Evolutionary conservation across 2,329 filamentous ascomycete species (phyloP).

Genomic region (Talaromyces albobiverticillius): DNA sequence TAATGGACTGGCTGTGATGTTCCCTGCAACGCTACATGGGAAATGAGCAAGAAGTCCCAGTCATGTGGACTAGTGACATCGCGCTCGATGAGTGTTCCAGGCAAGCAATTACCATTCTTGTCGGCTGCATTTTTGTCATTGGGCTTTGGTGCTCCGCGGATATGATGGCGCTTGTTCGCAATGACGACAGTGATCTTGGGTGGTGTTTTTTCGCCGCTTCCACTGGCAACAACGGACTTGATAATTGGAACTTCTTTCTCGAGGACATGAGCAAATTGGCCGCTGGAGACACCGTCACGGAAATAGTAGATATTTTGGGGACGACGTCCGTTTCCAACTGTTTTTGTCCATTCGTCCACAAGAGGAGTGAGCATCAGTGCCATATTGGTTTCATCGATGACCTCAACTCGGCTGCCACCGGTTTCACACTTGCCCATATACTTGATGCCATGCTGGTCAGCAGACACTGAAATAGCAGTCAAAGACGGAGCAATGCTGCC

Average conservation of each 20-base stretch:
- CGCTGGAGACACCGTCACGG: conserved; percentile 87
- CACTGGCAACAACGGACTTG: conserved; percentile 55
- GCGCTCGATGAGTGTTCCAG: conserved; percentile 81
- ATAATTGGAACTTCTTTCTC: conserved; percentile 73
- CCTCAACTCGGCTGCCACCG: conserved; percentile 79
- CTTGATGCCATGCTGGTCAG: conserved; percentile 66
- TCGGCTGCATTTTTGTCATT: conserved; percentile 56
- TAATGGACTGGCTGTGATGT: conserved; percentile 93
- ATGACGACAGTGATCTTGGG: conserved; percentile 82
- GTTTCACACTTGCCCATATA: conserved; percentile 79
- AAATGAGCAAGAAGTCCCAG: conserved; percentile 77
- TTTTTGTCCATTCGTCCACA: conserved; percentile 61
- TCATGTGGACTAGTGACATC: conserved; percentile 90
- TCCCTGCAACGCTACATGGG: conserved; percentile 82
- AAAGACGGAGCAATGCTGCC: conserved; percentile 69
- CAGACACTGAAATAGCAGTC: conserved; percentile 81
- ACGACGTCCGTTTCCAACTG: conserved; percentile 50
- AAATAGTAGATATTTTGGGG: conserved; percentile 85
- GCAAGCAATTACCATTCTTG: conserved; percentile 74
- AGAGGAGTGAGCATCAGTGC: conserved; percentile 64
- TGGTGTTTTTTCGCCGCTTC: conserved; percentile 32
- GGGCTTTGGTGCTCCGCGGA: conserved; percentile 79
- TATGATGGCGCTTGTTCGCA: conserved; percentile 89
- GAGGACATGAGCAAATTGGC: conserved; percentile 77
- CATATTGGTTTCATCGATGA: conserved; percentile 68